Conservation (phyloP, 495 filamentous ascomycete genomes). For the Schizothecium vesticola region DNA sequence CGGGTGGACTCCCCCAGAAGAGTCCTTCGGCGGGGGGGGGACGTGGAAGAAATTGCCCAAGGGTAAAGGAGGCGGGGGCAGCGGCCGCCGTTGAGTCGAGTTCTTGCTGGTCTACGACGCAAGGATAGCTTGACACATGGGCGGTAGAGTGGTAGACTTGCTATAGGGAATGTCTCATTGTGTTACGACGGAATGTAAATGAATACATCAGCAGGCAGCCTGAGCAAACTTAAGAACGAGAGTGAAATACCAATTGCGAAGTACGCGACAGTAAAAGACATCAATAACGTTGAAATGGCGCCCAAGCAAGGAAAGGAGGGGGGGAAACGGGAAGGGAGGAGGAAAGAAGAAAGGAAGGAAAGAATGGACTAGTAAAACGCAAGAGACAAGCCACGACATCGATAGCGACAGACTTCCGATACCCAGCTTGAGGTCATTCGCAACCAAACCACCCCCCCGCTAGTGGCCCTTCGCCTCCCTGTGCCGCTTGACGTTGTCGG, state of each 20-base stretch:
- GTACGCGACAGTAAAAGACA: not conserved
- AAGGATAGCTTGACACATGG: too few relatives aligned
- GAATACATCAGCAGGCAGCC: too few relatives aligned
- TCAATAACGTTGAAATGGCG: not conserved
- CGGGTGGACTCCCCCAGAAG: too few relatives aligned
- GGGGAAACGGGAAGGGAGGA: too few relatives aligned
- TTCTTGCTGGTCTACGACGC: too few relatives aligned
- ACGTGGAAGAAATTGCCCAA: too few relatives aligned
- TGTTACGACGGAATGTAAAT: not conserved
- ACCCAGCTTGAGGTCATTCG: not conserved
- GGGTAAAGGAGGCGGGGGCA: too few relatives aligned
- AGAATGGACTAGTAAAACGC: not conserved
- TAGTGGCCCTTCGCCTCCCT: not conserved
- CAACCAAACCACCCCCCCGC: not conserved
- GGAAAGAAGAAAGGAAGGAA: not conserved
- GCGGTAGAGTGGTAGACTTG: too few relatives aligned
- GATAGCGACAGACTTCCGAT: not conserved
- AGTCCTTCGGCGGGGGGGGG: too few relatives aligned
- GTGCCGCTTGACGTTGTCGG: slow-evolving; percentile 1
- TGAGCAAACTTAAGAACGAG: not conserved
- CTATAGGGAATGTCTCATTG: not conserved
- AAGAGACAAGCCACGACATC: not conserved
- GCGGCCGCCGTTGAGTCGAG: too few relatives aligned
- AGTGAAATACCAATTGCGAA: not conserved
- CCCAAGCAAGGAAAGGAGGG: not conserved